These are phyloP conservation scores for Moesziomyces globuligerus DNA, from an alignment of 1,284 basidiomycete genomes.

Conservation along the genomic window DNA sequence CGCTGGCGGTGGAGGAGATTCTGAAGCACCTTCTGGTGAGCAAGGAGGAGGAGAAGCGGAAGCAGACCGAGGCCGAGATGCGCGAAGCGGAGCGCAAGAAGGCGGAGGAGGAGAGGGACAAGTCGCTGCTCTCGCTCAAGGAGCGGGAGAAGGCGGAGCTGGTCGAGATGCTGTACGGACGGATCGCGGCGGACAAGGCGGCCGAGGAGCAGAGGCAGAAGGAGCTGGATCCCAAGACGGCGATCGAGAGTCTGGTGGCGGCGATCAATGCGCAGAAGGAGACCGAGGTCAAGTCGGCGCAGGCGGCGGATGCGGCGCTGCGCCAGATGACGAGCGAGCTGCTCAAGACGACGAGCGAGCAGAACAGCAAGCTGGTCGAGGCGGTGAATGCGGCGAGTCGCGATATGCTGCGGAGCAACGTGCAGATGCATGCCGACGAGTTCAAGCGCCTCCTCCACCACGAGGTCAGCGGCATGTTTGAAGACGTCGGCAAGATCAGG, in stretches of 20 bases:
- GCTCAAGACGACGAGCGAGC: slow-evolving; percentile 45
- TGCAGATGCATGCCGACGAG: slow-evolving; percentile 57
- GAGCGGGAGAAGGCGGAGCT: slow-evolving; percentile 51
- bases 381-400: slow-evolving; percentile 50
- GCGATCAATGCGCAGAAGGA: slow-evolving; percentile 55
- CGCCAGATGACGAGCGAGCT: slow-evolving; percentile 49
- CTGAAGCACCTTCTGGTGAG: slow-evolving; percentile 58
- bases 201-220: slow-evolving; percentile 31
- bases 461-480: slow-evolving; percentile 59
- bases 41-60: slow-evolving; percentile 52
- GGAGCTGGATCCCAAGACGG: slow-evolving; percentile 53
- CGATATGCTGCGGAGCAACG: slow-evolving; percentile 56
- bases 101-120: slow-evolving; percentile 23
- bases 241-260: slow-evolving; percentile 57
- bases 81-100: slow-evolving; percentile 30
- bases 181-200: slow-evolving; percentile 36
- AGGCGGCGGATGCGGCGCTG: slow-evolving; percentile 44
- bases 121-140: slow-evolving; percentile 21
- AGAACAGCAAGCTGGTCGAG: slow-evolving; percentile 52
- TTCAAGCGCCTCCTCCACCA: slow-evolving; percentile 49
- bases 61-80: slow-evolving; percentile 29
- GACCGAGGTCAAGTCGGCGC: slow-evolving; percentile 32
- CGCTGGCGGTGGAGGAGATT: slow-evolving; percentile 60
- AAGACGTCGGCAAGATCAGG: slow-evolving; percentile 61
- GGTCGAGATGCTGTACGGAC: slow-evolving; percentile 40